Base-by-base conservation (phyloP, 2,329 filamentous ascomycete species). In the Trichoderma atroviride region DNA sequence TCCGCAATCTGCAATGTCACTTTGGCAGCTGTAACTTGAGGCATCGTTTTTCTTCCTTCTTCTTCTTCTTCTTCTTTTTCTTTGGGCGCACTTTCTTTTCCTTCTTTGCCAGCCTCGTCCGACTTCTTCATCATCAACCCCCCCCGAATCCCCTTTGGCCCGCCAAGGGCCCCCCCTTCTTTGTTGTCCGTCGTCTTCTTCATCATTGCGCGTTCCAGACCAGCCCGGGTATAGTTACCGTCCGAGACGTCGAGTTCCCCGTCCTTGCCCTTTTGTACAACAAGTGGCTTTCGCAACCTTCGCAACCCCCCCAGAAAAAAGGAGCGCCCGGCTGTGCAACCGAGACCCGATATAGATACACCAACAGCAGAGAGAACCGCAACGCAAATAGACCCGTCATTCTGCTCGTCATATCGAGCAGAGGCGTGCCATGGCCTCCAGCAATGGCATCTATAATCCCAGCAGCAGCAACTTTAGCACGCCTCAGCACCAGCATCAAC, bases 401-500 rank as follows among this genome's bases (percentile, higher is more conserved):
- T 50, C 53, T 53, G 53, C 60, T 58, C 24, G 52, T 55, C 60
- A 22, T 40, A 47, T 58, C 43, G 27, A 52, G 40, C 58, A 58
- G 58, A 43, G 59, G 56, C 60, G 56, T 64, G 71, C 70, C 69
- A 75, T 74, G 72, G 73, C 73, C 66, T 69, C 71, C 29, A 70
- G 57, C 57, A 66, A 70, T 58, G 59, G 68, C 69, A 50, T 57
- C 63, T 60, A 65, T 59, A 65, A 56, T 67, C 29, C 63, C 56
- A 56, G 47, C 69, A 31, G 55, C 69, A 31, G 55, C 69, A 64
- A 68, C 40, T 62, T 70, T 24, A 70, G 66, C 58, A 63, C 68
- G 24, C 69, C 64, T 62, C 72, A 72, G 33, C 33, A 35, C 11
- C 81, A 83, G 33, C 33, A 35, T 6, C 33, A 40, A 6, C 37